These are phyloP conservation scores for Chlorella variabilis DNA, from an alignment of 163 green algal species.

Conservation along the genomic window DNA sequence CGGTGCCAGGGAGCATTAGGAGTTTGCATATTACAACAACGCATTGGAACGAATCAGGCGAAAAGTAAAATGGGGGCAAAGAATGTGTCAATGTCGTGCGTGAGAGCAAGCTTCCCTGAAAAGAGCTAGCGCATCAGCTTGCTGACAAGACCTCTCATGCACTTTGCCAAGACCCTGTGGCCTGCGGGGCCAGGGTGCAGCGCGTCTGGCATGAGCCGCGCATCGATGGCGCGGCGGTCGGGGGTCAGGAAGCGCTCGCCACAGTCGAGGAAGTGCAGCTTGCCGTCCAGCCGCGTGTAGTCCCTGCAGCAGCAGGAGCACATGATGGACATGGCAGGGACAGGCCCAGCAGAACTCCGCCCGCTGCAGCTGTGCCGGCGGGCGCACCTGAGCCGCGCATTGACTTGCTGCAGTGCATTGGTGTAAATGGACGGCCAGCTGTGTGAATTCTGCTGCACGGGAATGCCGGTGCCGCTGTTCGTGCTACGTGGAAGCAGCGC, in stretches of 20 bases:
- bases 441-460: not conserved
- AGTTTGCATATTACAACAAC: no score
- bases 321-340: not conserved
- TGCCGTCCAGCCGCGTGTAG: not conserved
- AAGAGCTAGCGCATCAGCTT: not conserved
- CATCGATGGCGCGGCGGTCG: not conserved
- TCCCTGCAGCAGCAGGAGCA: not conserved
- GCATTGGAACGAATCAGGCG: no score
- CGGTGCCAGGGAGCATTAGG: no score
- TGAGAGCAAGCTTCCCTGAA: no score
- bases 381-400: conserved; percentile 24
- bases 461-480: not conserved
- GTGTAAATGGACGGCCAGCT: conserved; percentile 43
- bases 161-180: conserved; percentile 34
- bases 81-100: no score
- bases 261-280: conserved; percentile 48
- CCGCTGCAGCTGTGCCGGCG: no score
- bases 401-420: not conserved
- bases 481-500: conserved; percentile 44
- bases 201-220: conserved; percentile 41
- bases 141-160: not conserved
- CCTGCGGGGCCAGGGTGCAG: conserved; percentile 38
- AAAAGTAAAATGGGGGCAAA: no score
- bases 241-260: not conserved
- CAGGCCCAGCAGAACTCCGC: no score